Conservation (phyloP, 2,329 filamentous ascomycete genomes). For the Colletotrichum eremochloae region DNA sequence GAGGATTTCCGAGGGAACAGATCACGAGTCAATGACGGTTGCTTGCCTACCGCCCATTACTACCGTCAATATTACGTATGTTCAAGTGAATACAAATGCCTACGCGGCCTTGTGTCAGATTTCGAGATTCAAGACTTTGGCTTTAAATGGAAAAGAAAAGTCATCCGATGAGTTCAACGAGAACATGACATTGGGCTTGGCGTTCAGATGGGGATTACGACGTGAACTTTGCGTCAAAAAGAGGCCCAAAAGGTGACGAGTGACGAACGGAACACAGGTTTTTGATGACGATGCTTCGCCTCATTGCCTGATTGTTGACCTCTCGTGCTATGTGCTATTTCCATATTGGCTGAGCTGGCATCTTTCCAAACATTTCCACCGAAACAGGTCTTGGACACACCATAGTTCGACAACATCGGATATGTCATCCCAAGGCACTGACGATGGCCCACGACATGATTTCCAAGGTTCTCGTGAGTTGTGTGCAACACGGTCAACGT, state of each 20-base stretch:
- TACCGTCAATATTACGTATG: not conserved
- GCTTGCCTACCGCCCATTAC: not conserved
- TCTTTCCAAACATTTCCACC: not conserved
- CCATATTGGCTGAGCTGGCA: not conserved
- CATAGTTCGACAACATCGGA: not conserved
- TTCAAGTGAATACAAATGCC: not conserved
- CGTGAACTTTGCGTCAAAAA: not conserved
- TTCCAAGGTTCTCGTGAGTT: too few relatives aligned
- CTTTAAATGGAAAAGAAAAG: not conserved
- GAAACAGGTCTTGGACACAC: not conserved
- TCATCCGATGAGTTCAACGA: not conserved
- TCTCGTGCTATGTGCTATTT: not conserved
- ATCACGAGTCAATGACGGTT: not conserved
- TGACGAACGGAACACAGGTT: not conserved
- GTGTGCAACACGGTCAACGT: too few relatives aligned
- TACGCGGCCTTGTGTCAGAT: not conserved
- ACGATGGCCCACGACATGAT: not conserved
- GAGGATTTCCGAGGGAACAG: not conserved
- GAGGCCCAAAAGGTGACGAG: not conserved
- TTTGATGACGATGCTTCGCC: not conserved
- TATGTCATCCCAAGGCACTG: not conserved
- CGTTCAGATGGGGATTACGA: not conserved
- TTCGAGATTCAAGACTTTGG: not conserved
- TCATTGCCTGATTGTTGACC: not conserved
- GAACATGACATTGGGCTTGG: not conserved